Conservation (phyloP, 371 early-diverging fungal genomes). For the Smittium culicis region DNA sequence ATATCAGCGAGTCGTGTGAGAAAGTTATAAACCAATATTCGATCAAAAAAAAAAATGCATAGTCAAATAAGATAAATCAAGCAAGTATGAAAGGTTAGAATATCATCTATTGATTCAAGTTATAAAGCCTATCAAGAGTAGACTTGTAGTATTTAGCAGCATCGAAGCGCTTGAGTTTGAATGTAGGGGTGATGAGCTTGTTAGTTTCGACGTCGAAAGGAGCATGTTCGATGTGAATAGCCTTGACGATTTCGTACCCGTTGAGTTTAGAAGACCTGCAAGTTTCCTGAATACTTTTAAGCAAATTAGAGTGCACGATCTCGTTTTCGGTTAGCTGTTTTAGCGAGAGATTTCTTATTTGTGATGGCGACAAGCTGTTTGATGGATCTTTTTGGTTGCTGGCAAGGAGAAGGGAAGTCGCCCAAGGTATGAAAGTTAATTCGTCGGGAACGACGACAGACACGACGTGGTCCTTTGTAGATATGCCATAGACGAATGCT, state of each 20-base stretch:
- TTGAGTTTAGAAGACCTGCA: conserved; percentile 35
- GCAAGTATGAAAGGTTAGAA: too few relatives aligned
- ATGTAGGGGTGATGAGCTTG: conserved; percentile 58
- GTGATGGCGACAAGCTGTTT: too few relatives aligned
- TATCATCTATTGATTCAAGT: too few relatives aligned
- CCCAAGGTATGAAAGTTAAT: conserved; percentile 30
- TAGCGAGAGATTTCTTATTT: too few relatives aligned
- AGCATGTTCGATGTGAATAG: conserved; percentile 47
- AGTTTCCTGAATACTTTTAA: conserved; percentile 36
- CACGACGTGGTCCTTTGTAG: conserved; percentile 61
- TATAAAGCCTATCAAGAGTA: conserved; percentile 42
- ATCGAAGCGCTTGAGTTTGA: conserved; percentile 64
- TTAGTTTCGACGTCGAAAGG: conserved; percentile 76
- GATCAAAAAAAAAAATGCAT: too few relatives aligned
- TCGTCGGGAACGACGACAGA: conserved; percentile 68
- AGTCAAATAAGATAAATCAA: too few relatives aligned
- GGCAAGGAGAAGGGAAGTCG: conserved; percentile 2
- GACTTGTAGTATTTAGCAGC: conserved; percentile 45
- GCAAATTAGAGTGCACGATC: too few relatives aligned
- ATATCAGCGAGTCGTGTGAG: too few relatives aligned
- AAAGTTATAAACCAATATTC: too few relatives aligned
- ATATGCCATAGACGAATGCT: conserved; percentile 81
- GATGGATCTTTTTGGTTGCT: too few relatives aligned
- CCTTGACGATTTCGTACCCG: conserved; percentile 61
- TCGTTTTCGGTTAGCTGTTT: too few relatives aligned